phyloP scores from a whole-genome alignment of 495 filamentous ascomycete species.

The Tuber microsphaerosporum region DNA sequence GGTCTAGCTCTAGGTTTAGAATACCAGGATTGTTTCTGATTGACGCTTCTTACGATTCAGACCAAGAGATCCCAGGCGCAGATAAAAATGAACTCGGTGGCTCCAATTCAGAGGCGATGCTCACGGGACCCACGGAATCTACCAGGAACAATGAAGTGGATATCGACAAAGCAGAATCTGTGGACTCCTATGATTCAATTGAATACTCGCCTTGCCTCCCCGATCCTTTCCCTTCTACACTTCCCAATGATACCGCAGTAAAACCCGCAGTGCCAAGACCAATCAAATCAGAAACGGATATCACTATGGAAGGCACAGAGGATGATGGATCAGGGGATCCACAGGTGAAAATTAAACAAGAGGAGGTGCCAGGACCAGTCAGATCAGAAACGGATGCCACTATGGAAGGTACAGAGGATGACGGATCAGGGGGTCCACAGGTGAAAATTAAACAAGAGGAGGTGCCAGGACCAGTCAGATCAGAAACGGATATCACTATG shows the following conservation, averaged over 20 bases:
- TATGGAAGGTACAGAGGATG: neutral
- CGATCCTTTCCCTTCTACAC: neutral
- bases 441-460: slow-evolving; percentile 1
- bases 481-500: no score
- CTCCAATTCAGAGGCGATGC: neutral
- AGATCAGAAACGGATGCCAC: no score
- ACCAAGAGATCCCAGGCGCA: neutral
- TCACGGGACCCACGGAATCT: neutral
- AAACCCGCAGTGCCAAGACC: neutral
- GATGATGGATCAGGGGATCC: neutral
- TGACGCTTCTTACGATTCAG: slow-evolving; percentile 1
- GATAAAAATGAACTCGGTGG: neutral
- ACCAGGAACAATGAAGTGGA: neutral
- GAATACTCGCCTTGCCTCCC: neutral
- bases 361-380: no score
- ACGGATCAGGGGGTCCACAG: neutral
- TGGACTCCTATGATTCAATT: neutral
- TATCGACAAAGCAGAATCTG: neutral
- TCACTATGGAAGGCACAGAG: neutral
- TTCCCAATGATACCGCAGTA: neutral
- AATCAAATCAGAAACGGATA: neutral
- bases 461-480: no score
- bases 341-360: neutral
- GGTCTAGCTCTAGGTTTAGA: neutral
- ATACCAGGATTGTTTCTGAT: slow-evolving; percentile 2